Evolutionary conservation across 352 stramenopile species (phyloP).

Genomic region (Phytophthora nicotianae): DNA sequence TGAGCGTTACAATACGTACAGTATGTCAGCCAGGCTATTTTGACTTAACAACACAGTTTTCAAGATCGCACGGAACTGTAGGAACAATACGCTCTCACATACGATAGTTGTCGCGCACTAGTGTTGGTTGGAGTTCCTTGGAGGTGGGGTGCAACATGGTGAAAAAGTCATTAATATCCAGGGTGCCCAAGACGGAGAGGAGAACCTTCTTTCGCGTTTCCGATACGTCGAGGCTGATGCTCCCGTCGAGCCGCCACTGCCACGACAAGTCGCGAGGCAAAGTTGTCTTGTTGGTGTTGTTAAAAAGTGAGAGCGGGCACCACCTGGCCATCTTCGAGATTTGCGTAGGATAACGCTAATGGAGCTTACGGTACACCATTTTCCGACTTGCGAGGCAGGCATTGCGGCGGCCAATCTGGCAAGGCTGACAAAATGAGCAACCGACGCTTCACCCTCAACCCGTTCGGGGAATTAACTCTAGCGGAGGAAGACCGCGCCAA

Average conservation of each 20-base stretch:
- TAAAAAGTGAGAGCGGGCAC: conserved; percentile 1
- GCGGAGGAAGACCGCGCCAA: conserved; percentile 8
- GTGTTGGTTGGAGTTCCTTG: too few species aligned
- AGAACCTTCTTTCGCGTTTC: not conserved
- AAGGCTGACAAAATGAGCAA: conserved; percentile 6
- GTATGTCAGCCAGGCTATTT: not conserved
- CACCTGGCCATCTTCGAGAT: not conserved
- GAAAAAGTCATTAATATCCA: too few species aligned
- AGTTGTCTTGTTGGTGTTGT: not conserved
- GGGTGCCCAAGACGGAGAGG: too few species aligned
- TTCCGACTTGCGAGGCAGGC: not conserved
- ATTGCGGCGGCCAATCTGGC: not conserved
- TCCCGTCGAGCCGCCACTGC: too few species aligned
- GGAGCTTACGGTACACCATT: conserved; percentile 1
- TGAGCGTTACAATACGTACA: too few species aligned
- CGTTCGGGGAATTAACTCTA: conserved; percentile 13
- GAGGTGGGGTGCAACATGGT: too few species aligned
- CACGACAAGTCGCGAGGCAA: not conserved
- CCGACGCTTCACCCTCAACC: conserved; percentile 30
- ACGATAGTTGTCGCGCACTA: not conserved
- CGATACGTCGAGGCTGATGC: too few species aligned
- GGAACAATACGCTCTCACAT: not conserved
- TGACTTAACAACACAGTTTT: not conserved
- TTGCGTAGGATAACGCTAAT: not conserved
- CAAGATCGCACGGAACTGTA: not conserved